Evolutionary conservation across 2,329 filamentous ascomycete species (phyloP), one percentile per base, ranked within the genome.

Genomic region (Cercospora sp.): DNA sequence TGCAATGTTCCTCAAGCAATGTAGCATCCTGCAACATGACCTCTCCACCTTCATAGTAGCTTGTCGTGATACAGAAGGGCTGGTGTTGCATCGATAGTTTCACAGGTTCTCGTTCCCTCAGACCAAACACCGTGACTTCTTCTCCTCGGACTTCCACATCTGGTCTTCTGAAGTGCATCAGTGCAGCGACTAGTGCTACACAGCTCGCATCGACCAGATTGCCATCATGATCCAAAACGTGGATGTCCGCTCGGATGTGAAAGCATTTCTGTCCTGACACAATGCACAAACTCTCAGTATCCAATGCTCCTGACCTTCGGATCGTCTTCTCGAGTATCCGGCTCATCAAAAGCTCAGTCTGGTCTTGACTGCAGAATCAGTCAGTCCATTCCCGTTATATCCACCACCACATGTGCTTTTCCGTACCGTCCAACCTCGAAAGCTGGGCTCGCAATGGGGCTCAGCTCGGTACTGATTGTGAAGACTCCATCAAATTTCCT

Each of bases 401-500:
- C 24, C 49, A 28, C 49, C 28, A 26, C 60, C 59, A 16, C 32
- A 60, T 62, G 87, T 49, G 43, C 32, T 63, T 68, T 32, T 32
- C 13, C 51, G 61, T 85, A 89, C 87, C 88, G 88, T 79, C 91
- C 92, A 73, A 91, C 88, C 80, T 97, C 94, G 81, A 97, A 97
- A 37, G 91, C 90, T 13, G 95, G 93, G 58, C 93, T 93, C 30
- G 92, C 91, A 90, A 98, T 96, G 60, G 94, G 93, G 70, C 91
- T 93, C 75, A 99, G 88, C 79, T 98, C 95, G 65, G 94, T 91
- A 64, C 90, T 87, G 78, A 98, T 97, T 74, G 90, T 93, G 84
- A 98, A 98, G 80, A 97, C 87, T 79, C 95, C 95, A 79, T 98
- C 95, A 78, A 97, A 97, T 68, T 94, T 94, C 71, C 94, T 90